These are phyloP conservation scores for Westerdykella ornata DNA, from an alignment of 2,329 filamentous ascomycete species.

Conservation along the genomic window DNA sequence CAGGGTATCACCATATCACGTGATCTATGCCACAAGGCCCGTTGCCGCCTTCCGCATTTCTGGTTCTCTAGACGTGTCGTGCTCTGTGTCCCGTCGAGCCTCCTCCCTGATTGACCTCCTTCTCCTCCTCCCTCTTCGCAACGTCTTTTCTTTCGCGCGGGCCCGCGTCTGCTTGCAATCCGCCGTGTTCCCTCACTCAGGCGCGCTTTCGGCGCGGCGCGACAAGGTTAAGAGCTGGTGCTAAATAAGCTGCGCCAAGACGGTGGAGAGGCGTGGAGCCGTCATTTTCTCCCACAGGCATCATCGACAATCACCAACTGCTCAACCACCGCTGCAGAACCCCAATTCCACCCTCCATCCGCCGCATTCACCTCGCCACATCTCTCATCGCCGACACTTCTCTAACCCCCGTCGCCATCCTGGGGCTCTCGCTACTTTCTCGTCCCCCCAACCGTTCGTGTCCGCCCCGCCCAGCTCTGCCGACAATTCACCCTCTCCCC, in stretches of 20 bases:
- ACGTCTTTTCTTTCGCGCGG: no score
- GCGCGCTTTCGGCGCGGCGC: neutral
- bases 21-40: no score
- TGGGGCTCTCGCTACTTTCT: no score
- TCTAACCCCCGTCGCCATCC: conserved; percentile 15
- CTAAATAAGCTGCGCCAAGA: neutral
- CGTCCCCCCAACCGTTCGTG: conserved; percentile 9
- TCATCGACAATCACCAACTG: conserved; percentile 22
- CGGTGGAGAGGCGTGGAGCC: neutral
- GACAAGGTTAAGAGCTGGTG: neutral
- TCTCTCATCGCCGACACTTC: conserved; percentile 19
- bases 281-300: conserved; percentile 33
- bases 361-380: conserved; percentile 15
- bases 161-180: no score
- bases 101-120: no score
- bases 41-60: no score
- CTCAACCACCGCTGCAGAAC: conserved; percentile 7
- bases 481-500: conserved; percentile 12
- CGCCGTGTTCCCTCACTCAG: no score
- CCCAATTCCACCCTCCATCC: conserved; percentile 14
- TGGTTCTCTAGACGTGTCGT: no score
- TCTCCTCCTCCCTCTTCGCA: no score
- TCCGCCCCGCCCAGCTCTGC: conserved; percentile 17
- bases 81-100: no score
- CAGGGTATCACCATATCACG: no score